phyloP scores from a whole-genome alignment of 768 basidiomycete species.

The Lentinula raphanica region DNA sequence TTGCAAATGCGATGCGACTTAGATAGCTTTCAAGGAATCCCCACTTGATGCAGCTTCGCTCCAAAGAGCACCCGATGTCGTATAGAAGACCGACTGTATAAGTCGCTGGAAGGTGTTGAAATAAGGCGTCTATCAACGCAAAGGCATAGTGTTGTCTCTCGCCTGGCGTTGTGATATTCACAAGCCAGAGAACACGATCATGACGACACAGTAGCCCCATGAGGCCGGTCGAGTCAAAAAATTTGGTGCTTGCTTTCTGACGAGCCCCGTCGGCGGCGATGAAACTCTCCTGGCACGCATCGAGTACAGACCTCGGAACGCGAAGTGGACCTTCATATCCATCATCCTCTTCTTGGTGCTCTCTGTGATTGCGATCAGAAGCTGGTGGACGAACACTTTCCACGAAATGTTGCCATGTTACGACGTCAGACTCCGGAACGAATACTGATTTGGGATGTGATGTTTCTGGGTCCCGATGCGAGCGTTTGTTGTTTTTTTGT shows the following conservation, averaged over 20 bases:
- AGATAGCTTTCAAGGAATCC: constrained; percentile 20
- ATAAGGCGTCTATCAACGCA: constrained; percentile 24
- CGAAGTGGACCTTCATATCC: constrained; percentile 17
- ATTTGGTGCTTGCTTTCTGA: constrained; percentile 24
- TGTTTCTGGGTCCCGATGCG: constrained; percentile 11
- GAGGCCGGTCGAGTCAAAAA: constrained; percentile 19
- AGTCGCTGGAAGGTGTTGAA: constrained; percentile 24
- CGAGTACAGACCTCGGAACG: constrained; percentile 22
- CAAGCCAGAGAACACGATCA: constrained; percentile 27
- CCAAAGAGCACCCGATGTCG: constrained; percentile 32
- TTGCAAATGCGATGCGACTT: constrained; percentile 20
- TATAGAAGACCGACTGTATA: constrained; percentile 23
- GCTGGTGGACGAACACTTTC: constrained; percentile 7
- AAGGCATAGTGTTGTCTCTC: constrained; percentile 29
- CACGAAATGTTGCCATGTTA: constrained; percentile 16
- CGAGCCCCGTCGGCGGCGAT: constrained; percentile 21
- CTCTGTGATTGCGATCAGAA: not conserved
- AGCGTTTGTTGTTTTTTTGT: constrained; percentile 20
- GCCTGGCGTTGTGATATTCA: constrained; percentile 29
- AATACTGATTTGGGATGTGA: constrained; percentile 18
- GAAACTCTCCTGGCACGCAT: constrained; percentile 29
- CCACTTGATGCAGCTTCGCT: constrained; percentile 21
- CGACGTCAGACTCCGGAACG: constrained; percentile 15
- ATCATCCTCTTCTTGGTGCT: constrained; percentile 6
- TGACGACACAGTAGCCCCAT: constrained; percentile 35